A percentile compares a stretch with the other conserved stretches of the same genome.
phyloP scores from a whole-genome alignment of 305 asterid genomes.

The Ruellia speciosa region DNA sequence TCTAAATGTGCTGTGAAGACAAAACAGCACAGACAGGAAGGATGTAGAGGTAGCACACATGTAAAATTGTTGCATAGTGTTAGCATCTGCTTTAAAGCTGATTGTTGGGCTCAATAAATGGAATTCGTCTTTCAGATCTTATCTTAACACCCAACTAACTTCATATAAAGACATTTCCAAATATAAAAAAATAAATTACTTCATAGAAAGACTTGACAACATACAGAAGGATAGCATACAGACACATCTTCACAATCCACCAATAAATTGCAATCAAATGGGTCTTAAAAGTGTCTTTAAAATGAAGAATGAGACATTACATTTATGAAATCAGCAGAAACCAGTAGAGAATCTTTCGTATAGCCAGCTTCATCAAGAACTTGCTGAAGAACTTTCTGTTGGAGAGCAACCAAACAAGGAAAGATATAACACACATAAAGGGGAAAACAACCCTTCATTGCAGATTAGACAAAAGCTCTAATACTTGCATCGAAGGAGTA shows the following conservation, averaged over 20 bases:
- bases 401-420: slow-evolving; percentile 2
- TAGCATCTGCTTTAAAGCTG: too few relatives aligned
- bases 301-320: slow-evolving; percentile 24
- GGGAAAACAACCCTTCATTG: neutral
- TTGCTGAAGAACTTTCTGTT: slow-evolving; percentile 55
- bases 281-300: neutral
- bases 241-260: neutral
- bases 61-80: too few relatives aligned
- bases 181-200: too few relatives aligned
- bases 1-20: too few relatives aligned
- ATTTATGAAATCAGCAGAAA: slow-evolving; percentile 72
- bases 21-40: too few relatives aligned
- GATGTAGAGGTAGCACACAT: too few relatives aligned
- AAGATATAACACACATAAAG: neutral
- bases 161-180: too few relatives aligned
- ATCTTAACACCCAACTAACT: neutral
- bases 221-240: neutral
- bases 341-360: slow-evolving; percentile 49
- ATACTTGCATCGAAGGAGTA: neutral
- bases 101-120: too few relatives aligned
- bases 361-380: slow-evolving; percentile 91
- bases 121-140: neutral
- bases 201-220: too few relatives aligned
- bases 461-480: slow-evolving; percentile 6
- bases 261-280: neutral